Percentiles rank a stretch among this genome's conserved stretches.
Conservation (phyloP, 768 basidiomycete genomes). For the Mycena olivaceomarginata region DNA sequence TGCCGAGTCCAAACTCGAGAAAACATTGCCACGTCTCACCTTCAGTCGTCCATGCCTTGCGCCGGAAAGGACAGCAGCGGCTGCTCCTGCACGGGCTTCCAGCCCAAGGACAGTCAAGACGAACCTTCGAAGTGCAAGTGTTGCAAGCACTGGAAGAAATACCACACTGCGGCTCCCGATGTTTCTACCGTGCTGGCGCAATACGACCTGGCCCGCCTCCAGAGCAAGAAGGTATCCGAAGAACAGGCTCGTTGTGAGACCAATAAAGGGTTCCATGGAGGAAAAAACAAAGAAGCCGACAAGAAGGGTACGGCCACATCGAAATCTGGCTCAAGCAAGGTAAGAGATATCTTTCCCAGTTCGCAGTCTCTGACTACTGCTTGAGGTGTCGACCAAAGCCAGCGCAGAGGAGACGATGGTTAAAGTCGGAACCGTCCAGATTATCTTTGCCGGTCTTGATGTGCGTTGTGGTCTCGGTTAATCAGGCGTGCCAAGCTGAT, state of each 20-base stretch:
- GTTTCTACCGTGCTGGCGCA: background rate
- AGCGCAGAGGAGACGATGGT: background rate
- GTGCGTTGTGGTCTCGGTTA: background rate
- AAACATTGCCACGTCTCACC: slow-evolving; percentile 8
- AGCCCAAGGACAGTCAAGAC: background rate
- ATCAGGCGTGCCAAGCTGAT: background rate
- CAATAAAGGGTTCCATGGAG: background rate
- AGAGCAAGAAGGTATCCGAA: slow-evolving; percentile 1
- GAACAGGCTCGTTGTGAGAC: background rate
- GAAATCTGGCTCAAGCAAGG: background rate
- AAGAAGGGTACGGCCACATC: no score
- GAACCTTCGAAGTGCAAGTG: background rate
- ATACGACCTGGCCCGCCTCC: background rate
- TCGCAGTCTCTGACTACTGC: background rate
- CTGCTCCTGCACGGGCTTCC: background rate
- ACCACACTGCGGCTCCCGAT: background rate
- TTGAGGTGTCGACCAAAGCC: background rate
- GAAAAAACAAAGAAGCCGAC: background rate
- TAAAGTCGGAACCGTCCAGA: background rate
- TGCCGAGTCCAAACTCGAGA: slow-evolving; percentile 5
- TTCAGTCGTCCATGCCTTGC: background rate
- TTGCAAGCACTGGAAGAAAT: background rate
- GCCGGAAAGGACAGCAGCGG: background rate
- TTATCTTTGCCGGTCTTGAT: background rate
- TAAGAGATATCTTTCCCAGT: background rate